Evolutionary conservation across 2,329 filamentous ascomycete genomes (phyloP), one percentile per base, ranked within the genome.

Genomic region (Diaporthe ampelina): DNA sequence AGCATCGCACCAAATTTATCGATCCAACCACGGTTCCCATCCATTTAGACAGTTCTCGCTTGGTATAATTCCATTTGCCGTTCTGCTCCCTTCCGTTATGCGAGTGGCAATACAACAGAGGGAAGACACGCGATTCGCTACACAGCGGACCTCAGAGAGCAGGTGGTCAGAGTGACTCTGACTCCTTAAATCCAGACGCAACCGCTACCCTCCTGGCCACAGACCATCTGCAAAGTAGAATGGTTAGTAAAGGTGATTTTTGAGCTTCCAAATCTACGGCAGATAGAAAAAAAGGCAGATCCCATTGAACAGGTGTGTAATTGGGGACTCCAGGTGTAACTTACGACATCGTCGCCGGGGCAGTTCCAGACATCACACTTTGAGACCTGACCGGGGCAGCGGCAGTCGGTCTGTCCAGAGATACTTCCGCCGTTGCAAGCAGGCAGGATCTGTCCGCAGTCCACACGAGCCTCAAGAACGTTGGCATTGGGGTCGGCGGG

Each of bases 321-420:
- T 6, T 1, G 11, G 17, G 11, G 24, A 32, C 17, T n/a, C 7
- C 11, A 50, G 43, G 19, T 11, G 35, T n/a, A 29, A 67, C 61
- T 2, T 67, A 67, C 61, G 7, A 67, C 61, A 10, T 37, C 32
- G 4, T 35, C 4, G 13, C 45, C 61, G 13, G 61, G 61, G 45
- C 61, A 67, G 29, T 32, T 50, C 61, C 61, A 67, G 61, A 67
- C 26, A 52, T 67, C 61, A 24, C 61, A 67, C 8, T 29, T 10
- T 1, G 29, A 21, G 19, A 35, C 68, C 74, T 79, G 77, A 40
- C 77, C 77, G 3, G 11, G n/a, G 77, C 77, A 79, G 58, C 77
- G 77, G 74, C 77, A 79, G 75, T 77, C 76, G 52, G 77, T 79
- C 73, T 79, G 77, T 13, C 76, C 77, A 24, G 63, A 59, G 73